Evolutionary conservation across 1,284 basidiomycete species (phyloP).

Genomic region (Singerocomus inundabilis): DNA sequence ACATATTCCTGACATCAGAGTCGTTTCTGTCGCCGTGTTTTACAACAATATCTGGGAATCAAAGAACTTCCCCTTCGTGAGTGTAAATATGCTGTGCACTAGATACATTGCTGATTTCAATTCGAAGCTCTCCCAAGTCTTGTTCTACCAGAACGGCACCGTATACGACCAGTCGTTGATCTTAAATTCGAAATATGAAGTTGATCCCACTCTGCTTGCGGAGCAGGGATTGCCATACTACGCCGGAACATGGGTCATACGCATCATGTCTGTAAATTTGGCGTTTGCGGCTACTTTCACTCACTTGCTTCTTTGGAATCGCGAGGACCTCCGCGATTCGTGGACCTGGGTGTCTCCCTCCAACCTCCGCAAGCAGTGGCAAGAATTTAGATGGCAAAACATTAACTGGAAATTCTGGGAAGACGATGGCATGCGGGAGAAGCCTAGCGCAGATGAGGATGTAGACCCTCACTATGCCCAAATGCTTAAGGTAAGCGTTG

Average conservation of each 20-base stretch:
- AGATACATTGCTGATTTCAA: not conserved
- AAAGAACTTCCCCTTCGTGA: constrained; percentile 48
- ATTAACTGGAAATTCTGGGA: constrained; percentile 48
- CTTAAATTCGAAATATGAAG: constrained; percentile 46
- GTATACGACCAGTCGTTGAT: constrained; percentile 47
- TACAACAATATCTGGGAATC: constrained; percentile 50
- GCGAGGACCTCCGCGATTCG: constrained; percentile 40
- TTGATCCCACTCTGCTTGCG: constrained; percentile 43
- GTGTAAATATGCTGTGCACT: not conserved
- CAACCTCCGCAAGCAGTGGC: constrained; percentile 26
- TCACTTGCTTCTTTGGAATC: constrained; percentile 53
- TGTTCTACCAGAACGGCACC: constrained; percentile 52
- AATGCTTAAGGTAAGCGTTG: constrained; percentile 47
- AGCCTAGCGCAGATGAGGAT: constrained; percentile 28
- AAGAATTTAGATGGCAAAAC: constrained; percentile 20
- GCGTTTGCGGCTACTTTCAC: constrained; percentile 48
- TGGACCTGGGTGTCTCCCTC: constrained; percentile 44
- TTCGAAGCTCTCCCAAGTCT: constrained; percentile 42
- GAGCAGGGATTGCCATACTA: constrained; percentile 43
- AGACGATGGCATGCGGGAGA: constrained; percentile 38
- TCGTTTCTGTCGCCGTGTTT: constrained; percentile 42
- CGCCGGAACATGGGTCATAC: constrained; percentile 40
- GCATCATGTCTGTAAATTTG: constrained; percentile 29
- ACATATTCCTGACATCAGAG: constrained; percentile 26
- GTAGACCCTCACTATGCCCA: constrained; percentile 54